These are phyloP conservation scores for Gardenia jasminoides DNA, from an alignment of 257 asterid species.

Conservation along the genomic window DNA sequence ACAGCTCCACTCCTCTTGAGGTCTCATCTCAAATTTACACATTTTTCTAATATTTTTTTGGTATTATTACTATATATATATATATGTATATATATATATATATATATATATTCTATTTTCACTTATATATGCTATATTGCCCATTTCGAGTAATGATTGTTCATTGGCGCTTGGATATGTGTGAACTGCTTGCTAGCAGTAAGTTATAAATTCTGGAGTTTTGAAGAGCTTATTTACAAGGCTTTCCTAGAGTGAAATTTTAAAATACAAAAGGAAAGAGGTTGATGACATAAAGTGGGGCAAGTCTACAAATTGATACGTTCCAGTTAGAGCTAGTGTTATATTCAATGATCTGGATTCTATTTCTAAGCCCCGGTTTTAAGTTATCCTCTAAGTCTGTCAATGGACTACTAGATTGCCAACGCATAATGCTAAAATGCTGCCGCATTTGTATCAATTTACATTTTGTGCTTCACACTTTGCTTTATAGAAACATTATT, in stretches of 20 bases:
- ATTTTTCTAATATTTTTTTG: not conserved
- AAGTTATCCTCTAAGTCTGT: not conserved
- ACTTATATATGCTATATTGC: too few relatives aligned
- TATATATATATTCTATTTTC: too few relatives aligned
- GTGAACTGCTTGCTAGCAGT: too few relatives aligned
- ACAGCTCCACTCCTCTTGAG: constrained; percentile 47
- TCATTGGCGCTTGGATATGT: too few relatives aligned
- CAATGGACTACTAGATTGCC: not conserved
- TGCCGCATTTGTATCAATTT: not conserved
- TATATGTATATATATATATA: too few relatives aligned
- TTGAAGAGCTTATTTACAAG: too few relatives aligned
- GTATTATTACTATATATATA: too few relatives aligned
- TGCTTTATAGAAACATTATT: constrained; percentile 5
- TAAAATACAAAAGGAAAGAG: too few relatives aligned
- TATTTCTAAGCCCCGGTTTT: not conserved
- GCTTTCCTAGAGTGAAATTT: too few relatives aligned
- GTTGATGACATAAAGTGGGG: too few relatives aligned
- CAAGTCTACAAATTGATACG: not conserved
- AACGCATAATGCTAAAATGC: not conserved
- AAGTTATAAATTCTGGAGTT: too few relatives aligned
- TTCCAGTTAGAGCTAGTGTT: not conserved
- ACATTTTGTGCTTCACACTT: not conserved
- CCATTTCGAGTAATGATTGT: too few relatives aligned
- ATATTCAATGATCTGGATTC: not conserved
- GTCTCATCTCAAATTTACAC: constrained; percentile 22